Conservation (phyloP, 257 asterid species). For the Fraxinus pennsylvanica region DNA sequence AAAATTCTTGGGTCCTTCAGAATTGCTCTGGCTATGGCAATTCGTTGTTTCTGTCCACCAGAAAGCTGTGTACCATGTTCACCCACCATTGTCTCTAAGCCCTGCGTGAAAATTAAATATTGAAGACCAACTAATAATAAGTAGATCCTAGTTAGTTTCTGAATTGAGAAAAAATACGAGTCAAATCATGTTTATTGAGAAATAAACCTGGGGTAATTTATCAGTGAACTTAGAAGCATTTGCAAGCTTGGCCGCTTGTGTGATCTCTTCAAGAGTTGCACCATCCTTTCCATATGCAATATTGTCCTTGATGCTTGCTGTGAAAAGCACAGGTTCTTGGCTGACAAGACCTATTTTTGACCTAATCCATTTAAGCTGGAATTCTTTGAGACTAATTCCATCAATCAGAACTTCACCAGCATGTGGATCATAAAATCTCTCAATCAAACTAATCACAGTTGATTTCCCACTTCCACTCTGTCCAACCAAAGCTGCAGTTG, state of each 20-base stretch:
- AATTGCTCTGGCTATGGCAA: conserved; percentile 85
- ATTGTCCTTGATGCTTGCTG: conserved; percentile 76
- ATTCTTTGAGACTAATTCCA: conserved; percentile 66
- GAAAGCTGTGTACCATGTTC: conserved; percentile 94
- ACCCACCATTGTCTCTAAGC: conserved; percentile 74
- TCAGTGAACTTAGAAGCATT: conserved; percentile 81
- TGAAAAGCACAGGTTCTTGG: conserved; percentile 80
- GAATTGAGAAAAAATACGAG: background rate
- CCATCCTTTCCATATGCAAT: conserved; percentile 73
- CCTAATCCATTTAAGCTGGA: conserved; percentile 84
- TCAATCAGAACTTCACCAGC: conserved; percentile 75
- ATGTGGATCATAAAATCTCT: conserved; percentile 79
- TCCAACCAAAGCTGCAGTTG: conserved; percentile 86
- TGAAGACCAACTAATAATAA: background rate
- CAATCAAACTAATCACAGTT: conserved; percentile 70
- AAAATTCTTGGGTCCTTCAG: conserved; percentile 73
- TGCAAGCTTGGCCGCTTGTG: conserved; percentile 63
- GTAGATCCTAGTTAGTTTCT: background rate
- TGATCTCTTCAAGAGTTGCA: conserved; percentile 67
- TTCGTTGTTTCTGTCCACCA: conserved; percentile 89
- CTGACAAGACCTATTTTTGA: conserved; percentile 81
- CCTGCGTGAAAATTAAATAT: conserved; percentile 41
- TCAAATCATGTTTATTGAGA: background rate
- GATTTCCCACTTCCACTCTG: conserved; percentile 94
- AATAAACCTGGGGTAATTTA: conserved; percentile 67